Evolutionary conservation across 352 stramenopile genomes (phyloP), one percentile per base, ranked within the genome.

Genomic region (Phytopythium ostracodes): DNA sequence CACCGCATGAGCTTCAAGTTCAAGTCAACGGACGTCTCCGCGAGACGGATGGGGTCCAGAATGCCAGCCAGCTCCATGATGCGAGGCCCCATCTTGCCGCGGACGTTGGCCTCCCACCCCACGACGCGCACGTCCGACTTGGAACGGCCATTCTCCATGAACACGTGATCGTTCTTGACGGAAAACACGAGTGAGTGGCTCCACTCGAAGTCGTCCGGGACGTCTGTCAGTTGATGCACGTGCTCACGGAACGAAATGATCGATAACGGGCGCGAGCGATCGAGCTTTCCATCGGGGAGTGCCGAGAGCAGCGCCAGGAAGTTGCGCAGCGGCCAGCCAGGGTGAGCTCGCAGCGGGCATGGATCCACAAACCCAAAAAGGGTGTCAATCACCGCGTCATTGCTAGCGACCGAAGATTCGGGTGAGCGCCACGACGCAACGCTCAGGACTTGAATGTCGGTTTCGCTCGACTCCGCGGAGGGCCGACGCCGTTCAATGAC

Each of bases 1-100:
- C 98, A 99, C 40, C 97, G 91, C 98, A 99, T 99, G 20, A 99
- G 79, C 71, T 98, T 97, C 11, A 99, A 70, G 72, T 99, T 99
- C 53, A 99, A 79, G 67, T 99, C 92, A n/a, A 98, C 94, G 1
- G 96, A 98, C 59, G 98, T 96, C 43, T 97, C 85, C 9, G 95
- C 95, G 22, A 99, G 84, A 31, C 96, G 91, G 11, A 91, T 81
- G 55, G 77, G 93, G 60, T 96, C 84, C 29, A 96, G 59, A 12
- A 92, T 76, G 2, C 75, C 68, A 4, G 71, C 68, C n/a, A 96
- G 70, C 44, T 94, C 78, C 79, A 94, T 91, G 29, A 83, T 67
- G 15, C 87, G 81, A 11, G 87, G 87, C 0, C 83, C 85, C 65
- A 82, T 74, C 64, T 94, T 92, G 9, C 82, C 80, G 5, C 82